phyloP scores from a whole-genome alignment of 2,329 filamentous ascomycete genomes.

The Venturia pyrina region DNA sequence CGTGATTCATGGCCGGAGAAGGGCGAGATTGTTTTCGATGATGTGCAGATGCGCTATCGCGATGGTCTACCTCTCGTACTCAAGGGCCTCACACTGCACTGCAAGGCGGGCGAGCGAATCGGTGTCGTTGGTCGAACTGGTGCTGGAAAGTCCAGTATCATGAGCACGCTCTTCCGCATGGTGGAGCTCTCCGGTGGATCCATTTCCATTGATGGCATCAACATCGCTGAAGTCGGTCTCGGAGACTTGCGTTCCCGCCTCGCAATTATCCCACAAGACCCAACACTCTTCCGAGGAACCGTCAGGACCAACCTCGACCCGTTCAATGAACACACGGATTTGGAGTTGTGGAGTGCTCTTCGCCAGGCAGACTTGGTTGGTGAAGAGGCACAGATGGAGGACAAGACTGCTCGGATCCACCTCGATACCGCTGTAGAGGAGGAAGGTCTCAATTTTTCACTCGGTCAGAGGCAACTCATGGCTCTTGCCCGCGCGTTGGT shows the following conservation, averaged over 20 bases:
- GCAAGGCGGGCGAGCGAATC: constrained; percentile 66
- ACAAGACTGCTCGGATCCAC: constrained; percentile 54
- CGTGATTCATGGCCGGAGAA: constrained; percentile 72
- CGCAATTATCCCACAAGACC: constrained; percentile 77
- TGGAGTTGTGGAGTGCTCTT: constrained; percentile 68
- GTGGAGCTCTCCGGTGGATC: constrained; percentile 37
- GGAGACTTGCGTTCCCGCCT: constrained; percentile 66
- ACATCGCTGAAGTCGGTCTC: constrained; percentile 63
- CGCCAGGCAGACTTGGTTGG: constrained; percentile 63
- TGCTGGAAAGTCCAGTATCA: constrained; percentile 75
- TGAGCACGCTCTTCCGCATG: constrained; percentile 71
- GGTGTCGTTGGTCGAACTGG: constrained; percentile 75
- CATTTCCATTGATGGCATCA: constrained; percentile 39
- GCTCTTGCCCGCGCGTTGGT: constrained; percentile 86
- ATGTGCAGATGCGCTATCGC: constrained; percentile 44
- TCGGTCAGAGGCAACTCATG: constrained; percentile 92
- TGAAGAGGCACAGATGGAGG: constrained; percentile 35
- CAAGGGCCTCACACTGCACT: constrained; percentile 50
- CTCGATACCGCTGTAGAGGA: constrained; percentile 84
- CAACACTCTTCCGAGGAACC: constrained; percentile 72
- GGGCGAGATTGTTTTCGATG: constrained; percentile 53
- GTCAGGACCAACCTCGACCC: constrained; percentile 73
- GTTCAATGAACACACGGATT: constrained; percentile 66
- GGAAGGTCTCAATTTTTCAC: constrained; percentile 90
- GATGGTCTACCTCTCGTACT: constrained; percentile 39